A percentile compares a stretch with the other conserved stretches of the same genome.
These are phyloP conservation scores for Betula pendula DNA, from an alignment of 306 rosid genomes.

Conservation along the genomic window DNA sequence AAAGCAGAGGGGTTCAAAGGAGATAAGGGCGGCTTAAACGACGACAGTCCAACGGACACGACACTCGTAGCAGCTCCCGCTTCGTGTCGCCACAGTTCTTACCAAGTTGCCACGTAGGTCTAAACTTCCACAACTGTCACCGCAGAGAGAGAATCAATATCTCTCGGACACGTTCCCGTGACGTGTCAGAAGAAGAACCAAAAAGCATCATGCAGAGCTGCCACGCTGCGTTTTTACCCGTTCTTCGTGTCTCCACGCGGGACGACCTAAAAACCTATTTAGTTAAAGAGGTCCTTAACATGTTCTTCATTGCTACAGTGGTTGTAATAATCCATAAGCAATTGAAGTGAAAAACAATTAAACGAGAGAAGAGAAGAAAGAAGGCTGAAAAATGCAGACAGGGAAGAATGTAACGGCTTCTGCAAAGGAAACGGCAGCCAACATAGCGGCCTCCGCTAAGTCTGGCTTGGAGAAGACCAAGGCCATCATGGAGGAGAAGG, in stretches of 20 bases:
- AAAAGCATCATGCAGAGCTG: not conserved
- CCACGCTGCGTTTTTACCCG: not conserved
- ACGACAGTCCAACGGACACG: not conserved
- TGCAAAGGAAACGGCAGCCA: slow-evolving; percentile 62
- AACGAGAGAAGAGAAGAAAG: not conserved
- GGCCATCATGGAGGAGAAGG: slow-evolving; percentile 77
- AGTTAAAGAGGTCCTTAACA: too few relatives aligned
- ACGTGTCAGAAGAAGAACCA: not conserved
- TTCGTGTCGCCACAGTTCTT: not conserved
- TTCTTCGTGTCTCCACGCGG: not conserved
- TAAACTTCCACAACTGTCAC: not conserved
- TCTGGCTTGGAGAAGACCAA: slow-evolving; percentile 80
- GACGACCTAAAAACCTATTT: not conserved
- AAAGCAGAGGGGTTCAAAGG: not conserved
- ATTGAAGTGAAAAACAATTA: not conserved
- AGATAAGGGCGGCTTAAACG: not conserved
- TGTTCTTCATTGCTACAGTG: too few relatives aligned
- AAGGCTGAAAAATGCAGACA: slow-evolving; percentile 49
- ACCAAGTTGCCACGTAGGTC: not conserved
- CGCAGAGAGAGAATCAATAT: not conserved
- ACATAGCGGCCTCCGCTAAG: slow-evolving; percentile 71
- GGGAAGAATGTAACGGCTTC: slow-evolving; percentile 52
- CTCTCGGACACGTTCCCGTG: not conserved
- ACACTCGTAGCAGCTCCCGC: not conserved
- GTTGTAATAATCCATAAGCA: not conserved